Percentiles rank a stretch among this genome's conserved stretches.
Evolutionary conservation across 495 filamentous ascomycete species (phyloP).

Genomic region (Tuber borchii): DNA sequence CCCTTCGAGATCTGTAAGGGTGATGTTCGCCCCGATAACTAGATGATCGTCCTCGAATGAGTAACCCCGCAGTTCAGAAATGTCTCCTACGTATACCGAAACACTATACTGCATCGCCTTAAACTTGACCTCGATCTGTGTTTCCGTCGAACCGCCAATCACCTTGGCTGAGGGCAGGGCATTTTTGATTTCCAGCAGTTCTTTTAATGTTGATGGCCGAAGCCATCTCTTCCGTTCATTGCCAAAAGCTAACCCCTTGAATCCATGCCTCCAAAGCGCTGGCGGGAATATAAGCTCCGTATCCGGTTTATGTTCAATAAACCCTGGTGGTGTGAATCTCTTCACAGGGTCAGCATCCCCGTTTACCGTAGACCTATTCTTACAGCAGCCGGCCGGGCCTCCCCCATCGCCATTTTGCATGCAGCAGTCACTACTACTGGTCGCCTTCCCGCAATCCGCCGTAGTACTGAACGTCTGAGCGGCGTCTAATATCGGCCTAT

Average conservation of each 20-base stretch:
- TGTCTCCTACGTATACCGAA: conserved; percentile 90
- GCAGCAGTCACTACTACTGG: conserved; percentile 54
- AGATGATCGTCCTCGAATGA: conserved; percentile 70
- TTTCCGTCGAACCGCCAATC: conserved; percentile 93
- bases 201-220: conserved; percentile 75
- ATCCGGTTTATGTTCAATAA: conserved; percentile 87
- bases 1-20: conserved; percentile 72
- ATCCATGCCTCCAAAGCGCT: conserved; percentile 68
- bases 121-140: conserved; percentile 97
- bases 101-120: conserved; percentile 84
- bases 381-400: conserved; percentile 54
- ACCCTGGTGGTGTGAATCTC: conserved; percentile 70
- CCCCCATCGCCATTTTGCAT: conserved; percentile 54
- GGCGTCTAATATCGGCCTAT: conserved; percentile 87
- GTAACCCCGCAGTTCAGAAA: conserved; percentile 76
- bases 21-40: conserved; percentile 86
- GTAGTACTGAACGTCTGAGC: conserved; percentile 64
- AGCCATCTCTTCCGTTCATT: conserved; percentile 95
- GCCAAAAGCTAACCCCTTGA: conserved; percentile 76
- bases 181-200: conserved; percentile 84
- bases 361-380: conserved; percentile 41
- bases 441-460: conserved; percentile 52
- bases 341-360: conserved; percentile 54
- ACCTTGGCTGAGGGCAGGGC: conserved; percentile 81
- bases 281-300: conserved; percentile 95